Evolutionary conservation across 116 monocot species (phyloP).

Genomic region (Zostera marina): DNA sequence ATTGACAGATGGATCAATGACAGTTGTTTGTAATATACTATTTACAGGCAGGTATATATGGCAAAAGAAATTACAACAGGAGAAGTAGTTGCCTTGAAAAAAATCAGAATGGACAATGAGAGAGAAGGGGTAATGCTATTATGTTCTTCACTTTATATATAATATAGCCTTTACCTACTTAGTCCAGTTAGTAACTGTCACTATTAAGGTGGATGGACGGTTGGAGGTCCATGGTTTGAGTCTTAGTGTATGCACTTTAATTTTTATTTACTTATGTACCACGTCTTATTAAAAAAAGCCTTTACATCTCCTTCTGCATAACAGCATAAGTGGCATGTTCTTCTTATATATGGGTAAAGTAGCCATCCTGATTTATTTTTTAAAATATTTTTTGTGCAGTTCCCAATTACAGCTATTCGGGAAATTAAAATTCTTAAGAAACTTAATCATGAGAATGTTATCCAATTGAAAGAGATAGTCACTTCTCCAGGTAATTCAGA

Average conservation of each 20-base stretch:
- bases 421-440: constrained; percentile 99
- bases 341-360: too few species aligned
- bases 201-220: too few species aligned
- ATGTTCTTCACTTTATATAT: too few species aligned
- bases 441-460: constrained; percentile 90
- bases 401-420: constrained; percentile 89
- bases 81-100: constrained; percentile 91
- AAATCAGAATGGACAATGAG: constrained; percentile 98
- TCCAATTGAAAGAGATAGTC: constrained; percentile 91
- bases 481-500: constrained; percentile 67
- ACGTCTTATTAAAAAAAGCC: background rate
- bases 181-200: too few species aligned
- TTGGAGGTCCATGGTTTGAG: too few species aligned
- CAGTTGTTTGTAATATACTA: background rate
- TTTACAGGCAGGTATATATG: constrained; percentile 86
- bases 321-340: constrained; percentile 1
- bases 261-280: too few species aligned
- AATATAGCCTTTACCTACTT: too few species aligned
- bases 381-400: constrained; percentile 25
- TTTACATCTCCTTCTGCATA: background rate
- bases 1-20: too few species aligned
- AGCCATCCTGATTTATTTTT: too few species aligned
- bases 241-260: too few species aligned
- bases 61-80: constrained; percentile 83
- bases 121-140: constrained; percentile 15